Evolutionary conservation across 371 early-diverging fungal genomes (phyloP), one percentile per base, ranked within the genome.

Genomic region (Phascolomyces articulosus): DNA sequence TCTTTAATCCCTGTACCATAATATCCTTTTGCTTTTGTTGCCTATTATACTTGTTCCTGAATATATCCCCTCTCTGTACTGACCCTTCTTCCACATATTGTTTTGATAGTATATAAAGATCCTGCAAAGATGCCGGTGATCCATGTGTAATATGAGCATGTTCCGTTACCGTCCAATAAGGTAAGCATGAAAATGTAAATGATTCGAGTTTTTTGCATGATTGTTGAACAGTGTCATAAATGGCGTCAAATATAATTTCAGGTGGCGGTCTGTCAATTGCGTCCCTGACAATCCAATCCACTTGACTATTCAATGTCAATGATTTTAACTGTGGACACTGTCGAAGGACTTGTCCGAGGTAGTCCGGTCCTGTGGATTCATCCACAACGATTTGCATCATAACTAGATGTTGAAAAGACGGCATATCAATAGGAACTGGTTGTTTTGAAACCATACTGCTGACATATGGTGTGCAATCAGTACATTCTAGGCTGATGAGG

Each of bases 121-220:
- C 24, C 23, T 51, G 51, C 21, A 51, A 24, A 3, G 51, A 20
- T 24, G 23, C 51, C 23, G 51, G 51, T 4, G 51, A 51, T 13
- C 9, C 7, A 1, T 51, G 21, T 23, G 51, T 51, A 7, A 51
- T 51, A 23, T 24, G 26, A 7, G 51, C 20, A 23, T 51, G 23
- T 24, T 51, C 51, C 23, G 51, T 4, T 51, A 51, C 24, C 23
- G 51, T 51, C 51, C 51, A 51, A 51, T 51, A 51, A 11, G 51
- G 51, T 10, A 51, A 13, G 23, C 51, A 51, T 1, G 24, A 20
- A 24, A 51, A 51, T 3, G 51, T 51, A 51, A 51, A 51, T 20
- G 21, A 20, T 23, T 51, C 51, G 24, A 51, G 51, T 9, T 23
- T 24, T 9, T 11, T 51, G 51, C 51, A 51, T 51, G 51, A 6